Evolutionary conservation across 2,329 filamentous ascomycete genomes (phyloP), one percentile per base, ranked within the genome.

Genomic region (Ascochyta koolunga): DNA sequence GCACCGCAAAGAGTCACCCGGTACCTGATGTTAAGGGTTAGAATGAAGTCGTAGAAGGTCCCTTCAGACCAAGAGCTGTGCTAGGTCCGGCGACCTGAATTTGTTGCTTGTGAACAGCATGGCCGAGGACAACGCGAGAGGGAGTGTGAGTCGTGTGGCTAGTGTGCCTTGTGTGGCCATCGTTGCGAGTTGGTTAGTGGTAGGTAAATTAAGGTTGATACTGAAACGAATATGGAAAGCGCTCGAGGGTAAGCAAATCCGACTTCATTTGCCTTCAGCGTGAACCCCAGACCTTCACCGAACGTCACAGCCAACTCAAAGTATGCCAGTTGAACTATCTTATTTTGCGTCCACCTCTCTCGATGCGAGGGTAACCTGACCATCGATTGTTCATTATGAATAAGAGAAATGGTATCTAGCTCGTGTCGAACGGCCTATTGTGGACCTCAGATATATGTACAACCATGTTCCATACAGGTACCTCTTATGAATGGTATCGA

Each of bases 401-500:
- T 19, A 16, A 32, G 45, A 18, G 13, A 21, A 24, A 38, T 29
- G 40, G 11, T 50, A 46, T 50, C 22, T 50, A 46, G 36, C n/a
- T 54, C 27, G 22, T 54, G 15, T 41, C n/a, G 29, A 24, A 49
- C 3, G 25, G 36, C 40, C 22, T 45, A 15, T 37, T 5, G 3
- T 22, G 15, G 18, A 15, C 27, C 29, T 40, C n/a, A 35, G 3
- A 39, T 46, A 37, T 54, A 27, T 54, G 22, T 41, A 54, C 33
- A 49, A 24, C 3, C 15, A 15, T 37, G 9, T 31, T 41, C 25
- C 24, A 31, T 50, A 32, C 9, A 49, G 16, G 3, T 29, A 7
- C 24, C 21, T 21, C 10, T 32, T 32, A 22, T 41, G n/a, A 45
- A 41, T 50, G 51, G 51, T 54, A 54, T 54, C 46, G 24, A 42